Percentiles rank a stretch among this genome's conserved stretches.
These are phyloP conservation scores for Leishmania arabica DNA, from an alignment of 208 protist genomes.

Conservation along the genomic window DNA sequence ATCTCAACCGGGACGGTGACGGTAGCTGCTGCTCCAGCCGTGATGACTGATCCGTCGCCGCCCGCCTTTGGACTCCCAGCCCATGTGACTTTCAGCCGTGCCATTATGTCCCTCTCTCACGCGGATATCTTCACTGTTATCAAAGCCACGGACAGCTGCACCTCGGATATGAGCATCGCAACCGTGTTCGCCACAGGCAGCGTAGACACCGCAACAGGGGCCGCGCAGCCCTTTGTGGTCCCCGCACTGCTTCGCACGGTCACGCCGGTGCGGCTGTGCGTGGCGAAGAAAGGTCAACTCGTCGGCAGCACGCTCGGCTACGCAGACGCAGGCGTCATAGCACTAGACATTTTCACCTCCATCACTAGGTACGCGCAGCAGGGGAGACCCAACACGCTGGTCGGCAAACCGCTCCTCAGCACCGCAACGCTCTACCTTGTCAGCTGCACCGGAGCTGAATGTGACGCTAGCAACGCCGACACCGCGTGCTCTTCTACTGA, in stretches of 20 bases:
- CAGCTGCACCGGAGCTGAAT: conserved; percentile 29
- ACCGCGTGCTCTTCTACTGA: conserved; percentile 21
- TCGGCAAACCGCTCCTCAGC: conserved; percentile 33
- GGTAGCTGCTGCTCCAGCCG: conserved; percentile 26
- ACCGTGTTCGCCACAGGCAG: conserved; percentile 30
- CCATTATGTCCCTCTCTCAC: conserved; percentile 23
- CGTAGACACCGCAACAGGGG: conserved; percentile 24
- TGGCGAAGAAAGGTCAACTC: conserved; percentile 11
- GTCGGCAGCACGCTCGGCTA: conserved; percentile 38
- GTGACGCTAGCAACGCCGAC: conserved; percentile 17
- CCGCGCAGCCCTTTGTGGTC: conserved; percentile 32
- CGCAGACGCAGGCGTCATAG: conserved; percentile 38
- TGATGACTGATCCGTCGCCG: conserved; percentile 25
- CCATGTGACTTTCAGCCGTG: conserved; percentile 32
- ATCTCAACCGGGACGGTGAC: conserved; percentile 33
- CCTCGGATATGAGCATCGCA: conserved; percentile 7
- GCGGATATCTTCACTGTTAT: conserved; percentile 35
- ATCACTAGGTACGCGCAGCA: conserved; percentile 48
- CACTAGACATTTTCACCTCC: conserved; percentile 36
- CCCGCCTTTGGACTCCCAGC: conserved; percentile 34
- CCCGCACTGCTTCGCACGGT: neutral
- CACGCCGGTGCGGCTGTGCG: conserved; percentile 29
- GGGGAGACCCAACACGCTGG: conserved; percentile 43
- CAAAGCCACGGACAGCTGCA: conserved; percentile 30
- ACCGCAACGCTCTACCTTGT: conserved; percentile 42